Conservation (phyloP, 2,329 filamentous ascomycete species). For the Sclerotinia subarctica region DNA sequence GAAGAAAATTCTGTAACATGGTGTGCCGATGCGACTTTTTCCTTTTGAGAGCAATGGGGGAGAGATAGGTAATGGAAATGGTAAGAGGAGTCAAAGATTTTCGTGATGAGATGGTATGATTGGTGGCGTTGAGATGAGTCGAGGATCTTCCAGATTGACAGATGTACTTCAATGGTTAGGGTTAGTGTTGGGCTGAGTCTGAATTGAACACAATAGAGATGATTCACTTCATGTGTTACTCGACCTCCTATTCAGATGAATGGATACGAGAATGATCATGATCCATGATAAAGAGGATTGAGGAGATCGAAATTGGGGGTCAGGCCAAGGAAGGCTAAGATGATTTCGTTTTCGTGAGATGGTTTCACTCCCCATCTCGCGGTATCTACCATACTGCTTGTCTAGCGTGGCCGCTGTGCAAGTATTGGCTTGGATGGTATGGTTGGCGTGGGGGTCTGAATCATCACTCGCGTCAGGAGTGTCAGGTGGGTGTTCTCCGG, state of each 20-base stretch:
- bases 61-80: constrained; percentile 7
- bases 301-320: constrained; percentile 2
- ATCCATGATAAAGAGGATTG: not conserved
- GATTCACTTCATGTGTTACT: constrained; percentile 9
- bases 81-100: not conserved
- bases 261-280: constrained; percentile 5
- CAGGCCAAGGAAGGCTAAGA: constrained; percentile 12
- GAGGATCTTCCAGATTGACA: not conserved
- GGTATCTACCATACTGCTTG: constrained; percentile 4
- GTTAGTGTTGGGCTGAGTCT: constrained; percentile 9
- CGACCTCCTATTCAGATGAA: not conserved
- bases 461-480: constrained; percentile 6
- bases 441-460: constrained; percentile 13
- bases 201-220: not conserved
- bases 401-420: constrained; percentile 13
- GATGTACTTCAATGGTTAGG: not conserved
- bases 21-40: not conserved
- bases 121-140: constrained; percentile 3
- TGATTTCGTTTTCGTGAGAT: constrained; percentile 19
- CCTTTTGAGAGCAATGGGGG: not conserved
- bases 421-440: not conserved
- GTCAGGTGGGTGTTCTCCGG: constrained; percentile 18
- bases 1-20: not conserved
- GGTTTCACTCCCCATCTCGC: not conserved
- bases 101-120: constrained; percentile 13